Conservation (phyloP, 176 grass and related monocot species). For the Pontederia paniculata region DNA sequence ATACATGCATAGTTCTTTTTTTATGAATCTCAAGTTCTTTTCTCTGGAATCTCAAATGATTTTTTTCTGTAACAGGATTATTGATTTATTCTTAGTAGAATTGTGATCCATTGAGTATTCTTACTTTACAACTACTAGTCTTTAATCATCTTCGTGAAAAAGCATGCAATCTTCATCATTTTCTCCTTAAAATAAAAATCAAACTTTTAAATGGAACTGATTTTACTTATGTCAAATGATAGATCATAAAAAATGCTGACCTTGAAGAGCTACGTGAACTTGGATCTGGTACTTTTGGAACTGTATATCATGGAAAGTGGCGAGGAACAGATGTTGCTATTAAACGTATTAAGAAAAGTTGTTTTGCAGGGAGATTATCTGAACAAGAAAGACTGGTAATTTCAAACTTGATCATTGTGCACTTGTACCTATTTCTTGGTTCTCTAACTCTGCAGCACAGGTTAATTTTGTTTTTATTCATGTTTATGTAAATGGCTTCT, state of each 20-base stretch:
- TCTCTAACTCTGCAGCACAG: too few relatives aligned
- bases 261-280: slow-evolving; percentile 95
- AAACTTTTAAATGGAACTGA: not conserved
- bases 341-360: slow-evolving; percentile 98
- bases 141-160: too few relatives aligned
- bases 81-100: not conserved
- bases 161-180: not conserved
- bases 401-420: not conserved
- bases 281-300: slow-evolving; percentile 93
- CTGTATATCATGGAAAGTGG: slow-evolving; percentile 97
- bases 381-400: slow-evolving; percentile 77
- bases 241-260: slow-evolving; percentile 95
- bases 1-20: too few relatives aligned
- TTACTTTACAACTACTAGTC: too few relatives aligned
- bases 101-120: too few relatives aligned
- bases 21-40: too few relatives aligned
- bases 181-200: not conserved
- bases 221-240: slow-evolving; percentile 10
- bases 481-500: too few relatives aligned
- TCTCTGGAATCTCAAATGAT: too few relatives aligned
- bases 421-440: not conserved
- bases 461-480: too few relatives aligned
- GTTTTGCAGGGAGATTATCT: slow-evolving; percentile 70
- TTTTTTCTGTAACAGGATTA: not conserved
- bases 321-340: slow-evolving; percentile 91